Evolutionary conservation across 2,329 filamentous ascomycete genomes (phyloP).

Genomic region (Colletotrichum sp.): DNA sequence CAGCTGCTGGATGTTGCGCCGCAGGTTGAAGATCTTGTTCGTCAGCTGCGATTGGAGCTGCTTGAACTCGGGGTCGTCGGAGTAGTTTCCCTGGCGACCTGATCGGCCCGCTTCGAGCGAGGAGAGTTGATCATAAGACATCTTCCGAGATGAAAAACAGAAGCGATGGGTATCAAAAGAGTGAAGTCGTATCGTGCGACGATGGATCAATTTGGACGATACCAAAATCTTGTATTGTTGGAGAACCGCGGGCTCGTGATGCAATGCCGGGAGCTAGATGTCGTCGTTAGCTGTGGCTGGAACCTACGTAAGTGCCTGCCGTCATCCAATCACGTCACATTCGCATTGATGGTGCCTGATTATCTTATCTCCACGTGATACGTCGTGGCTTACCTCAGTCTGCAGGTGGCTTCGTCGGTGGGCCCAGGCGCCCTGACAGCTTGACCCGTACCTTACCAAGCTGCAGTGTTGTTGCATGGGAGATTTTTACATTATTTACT

Average conservation of each 20-base stretch:
- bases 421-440: not conserved
- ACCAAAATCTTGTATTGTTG: not conserved
- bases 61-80: slow-evolving; percentile 92
- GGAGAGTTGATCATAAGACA: slow-evolving; percentile 92
- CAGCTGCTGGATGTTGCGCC: slow-evolving; percentile 85
- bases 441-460: not conserved
- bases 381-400: not conserved
- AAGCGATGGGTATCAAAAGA: not conserved
- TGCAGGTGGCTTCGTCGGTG: not conserved
- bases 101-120: slow-evolving; percentile 79
- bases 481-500: slow-evolving; percentile 25
- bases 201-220: not conserved
- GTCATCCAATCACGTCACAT: slow-evolving; percentile 2
- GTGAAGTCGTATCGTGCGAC: not conserved
- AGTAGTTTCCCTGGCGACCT: slow-evolving; percentile 73
- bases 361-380: slow-evolving; percentile 10
- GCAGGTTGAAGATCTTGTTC: slow-evolving; percentile 87
- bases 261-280: slow-evolving; percentile 2
- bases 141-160: slow-evolving; percentile 40
- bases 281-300: slow-evolving; percentile 20
- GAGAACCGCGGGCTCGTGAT: not conserved
- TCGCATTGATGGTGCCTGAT: slow-evolving; percentile 7
- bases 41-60: slow-evolving; percentile 82
- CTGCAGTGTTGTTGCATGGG: slow-evolving; percentile 18
- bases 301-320: slow-evolving; percentile 13